Percentiles rank a stretch among this genome's conserved stretches.
These are phyloP conservation scores for Aspergillus quadrilineatus DNA, from an alignment of 2,329 filamentous ascomycete genomes.

Conservation along the genomic window DNA sequence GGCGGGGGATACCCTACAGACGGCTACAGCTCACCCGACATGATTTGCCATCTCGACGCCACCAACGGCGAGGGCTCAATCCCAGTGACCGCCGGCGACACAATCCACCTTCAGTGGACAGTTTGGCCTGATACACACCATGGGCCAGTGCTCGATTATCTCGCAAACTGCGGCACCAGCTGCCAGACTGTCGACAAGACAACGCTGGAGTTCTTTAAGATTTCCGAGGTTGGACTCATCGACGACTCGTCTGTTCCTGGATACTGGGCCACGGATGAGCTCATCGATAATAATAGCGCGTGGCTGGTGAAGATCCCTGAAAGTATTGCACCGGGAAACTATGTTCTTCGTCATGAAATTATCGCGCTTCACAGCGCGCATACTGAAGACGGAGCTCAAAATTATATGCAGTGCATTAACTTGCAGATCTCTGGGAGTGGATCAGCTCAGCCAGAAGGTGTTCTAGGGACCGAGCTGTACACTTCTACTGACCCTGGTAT, in stretches of 20 bases:
- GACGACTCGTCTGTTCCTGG: slow-evolving; percentile 42
- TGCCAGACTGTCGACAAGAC: slow-evolving; percentile 53
- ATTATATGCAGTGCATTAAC: slow-evolving; percentile 58
- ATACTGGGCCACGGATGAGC: slow-evolving; percentile 54
- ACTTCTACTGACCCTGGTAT: slow-evolving; percentile 57
- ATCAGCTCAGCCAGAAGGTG: slow-evolving; percentile 45
- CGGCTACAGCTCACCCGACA: slow-evolving; percentile 45
- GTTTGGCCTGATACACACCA: slow-evolving; percentile 64
- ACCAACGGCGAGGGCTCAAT: slow-evolving; percentile 50
- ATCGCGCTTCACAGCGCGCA: slow-evolving; percentile 50
- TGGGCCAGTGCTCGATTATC: slow-evolving; percentile 62
- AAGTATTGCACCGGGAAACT: slow-evolving; percentile 48
- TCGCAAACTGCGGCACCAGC: slow-evolving; percentile 56
- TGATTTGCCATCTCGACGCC: slow-evolving; percentile 61
- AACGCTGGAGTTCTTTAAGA: slow-evolving; percentile 60
- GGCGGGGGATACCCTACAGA: slow-evolving; percentile 52
- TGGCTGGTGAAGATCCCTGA: slow-evolving; percentile 47
- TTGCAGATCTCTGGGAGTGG: slow-evolving; percentile 56
- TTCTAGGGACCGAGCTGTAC: slow-evolving; percentile 54
- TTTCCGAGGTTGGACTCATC: slow-evolving; percentile 54
- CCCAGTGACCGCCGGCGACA: slow-evolving; percentile 58
- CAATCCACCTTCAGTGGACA: slow-evolving; percentile 59
- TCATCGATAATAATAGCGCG: slow-evolving; percentile 51
- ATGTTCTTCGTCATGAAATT: slow-evolving; percentile 53
- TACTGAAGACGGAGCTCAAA: slow-evolving; percentile 45